A percentile compares a stretch with the other conserved stretches of the same genome.
These are phyloP conservation scores for Pichia sp. DNA, from an alignment of 1,139 yeast genomes.

Conservation along the genomic window DNA sequence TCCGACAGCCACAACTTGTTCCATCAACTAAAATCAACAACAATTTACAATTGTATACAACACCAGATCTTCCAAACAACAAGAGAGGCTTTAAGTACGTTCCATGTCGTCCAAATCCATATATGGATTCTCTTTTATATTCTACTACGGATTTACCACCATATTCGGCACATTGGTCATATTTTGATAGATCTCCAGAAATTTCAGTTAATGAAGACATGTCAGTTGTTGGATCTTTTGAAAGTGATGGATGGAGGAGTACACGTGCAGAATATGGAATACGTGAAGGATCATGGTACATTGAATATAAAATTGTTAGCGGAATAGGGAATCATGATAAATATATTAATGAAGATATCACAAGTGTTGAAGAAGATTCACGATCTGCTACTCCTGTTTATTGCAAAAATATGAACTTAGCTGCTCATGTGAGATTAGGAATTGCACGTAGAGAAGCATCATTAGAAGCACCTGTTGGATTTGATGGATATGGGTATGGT, in stretches of 20 bases:
- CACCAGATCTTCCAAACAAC: constrained; percentile 77
- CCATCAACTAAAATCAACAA: constrained; percentile 68
- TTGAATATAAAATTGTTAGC: constrained; percentile 59
- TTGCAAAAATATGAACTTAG: neutral
- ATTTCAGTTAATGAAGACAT: constrained; percentile 42
- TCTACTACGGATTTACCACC: constrained; percentile 75
- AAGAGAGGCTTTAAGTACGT: constrained; percentile 77
- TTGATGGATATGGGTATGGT: constrained; percentile 91
- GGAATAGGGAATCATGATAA: constrained; percentile 38
- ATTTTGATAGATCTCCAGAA: constrained; percentile 68
- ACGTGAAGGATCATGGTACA: constrained; percentile 74
- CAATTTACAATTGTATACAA: constrained; percentile 36
- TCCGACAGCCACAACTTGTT: constrained; percentile 31
- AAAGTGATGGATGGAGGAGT: constrained; percentile 74
- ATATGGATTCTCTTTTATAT: constrained; percentile 55
- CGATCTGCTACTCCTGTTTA: constrained; percentile 12
- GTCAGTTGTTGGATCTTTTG: constrained; percentile 38
- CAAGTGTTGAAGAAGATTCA: constrained; percentile 24
- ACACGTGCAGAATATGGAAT: constrained; percentile 70
- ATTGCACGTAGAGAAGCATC: constrained; percentile 80
- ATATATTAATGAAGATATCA: neutral
- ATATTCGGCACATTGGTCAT: constrained; percentile 52
- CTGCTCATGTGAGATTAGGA: constrained; percentile 65
- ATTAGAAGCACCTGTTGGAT: constrained; percentile 92
- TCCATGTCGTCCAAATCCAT: constrained; percentile 70